Base-by-base conservation (phyloP, 2,329 filamentous ascomycete genomes). In the Cladorrhinum sp. region DNA sequence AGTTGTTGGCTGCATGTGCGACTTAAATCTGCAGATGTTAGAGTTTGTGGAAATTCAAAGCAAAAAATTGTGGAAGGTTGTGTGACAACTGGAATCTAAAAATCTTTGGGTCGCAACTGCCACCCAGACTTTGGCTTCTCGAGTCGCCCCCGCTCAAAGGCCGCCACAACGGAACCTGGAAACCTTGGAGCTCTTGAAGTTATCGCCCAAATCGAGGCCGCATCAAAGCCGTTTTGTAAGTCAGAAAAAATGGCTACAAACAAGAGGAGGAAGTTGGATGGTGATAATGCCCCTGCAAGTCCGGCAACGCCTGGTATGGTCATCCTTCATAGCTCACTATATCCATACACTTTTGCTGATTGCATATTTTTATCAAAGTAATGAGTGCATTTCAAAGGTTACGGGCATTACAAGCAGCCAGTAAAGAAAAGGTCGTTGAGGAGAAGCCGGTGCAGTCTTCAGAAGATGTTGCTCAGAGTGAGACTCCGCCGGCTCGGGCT, bases 321-420 rank as follows among this genome's bases (percentile, higher is more conserved):
- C 45, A 41, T 12, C 9, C 45, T 29, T 41, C 4, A 59, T 38
- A 20, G 20, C 8, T 22, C 23, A 20, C 9, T 48, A n/a, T 29
- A 50, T 22, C 4, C 2, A 20, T 20, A 18, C 45, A 48, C 9
- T 22, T n/a, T n/a, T 24, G 52, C 61, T 63, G 53, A 64, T 61
- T 27, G 23, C 25, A 18, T 56, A 20, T 24, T 48, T 18, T 27
- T 32, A 9, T 16, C 23, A 20, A 24, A 66, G 65, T 59, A 3
- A 58, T 78, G 72, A 80, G 78, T 67, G 78, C 78, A 20, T 78
- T 79, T 68, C 77, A 78, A 22, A 69, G 78, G 36, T 72, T 78
- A 2, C 75, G 75, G 58, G 74, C 70, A 58, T 68, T 78, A 2
- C 77, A 53, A 69, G 63, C 66, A 45, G 27, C 53, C 57, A 49